A percentile compares a stretch with the other conserved stretches of the same genome.
Conservation (phyloP, 1,284 basidiomycete species). For the Takashimella koratensis region DNA sequence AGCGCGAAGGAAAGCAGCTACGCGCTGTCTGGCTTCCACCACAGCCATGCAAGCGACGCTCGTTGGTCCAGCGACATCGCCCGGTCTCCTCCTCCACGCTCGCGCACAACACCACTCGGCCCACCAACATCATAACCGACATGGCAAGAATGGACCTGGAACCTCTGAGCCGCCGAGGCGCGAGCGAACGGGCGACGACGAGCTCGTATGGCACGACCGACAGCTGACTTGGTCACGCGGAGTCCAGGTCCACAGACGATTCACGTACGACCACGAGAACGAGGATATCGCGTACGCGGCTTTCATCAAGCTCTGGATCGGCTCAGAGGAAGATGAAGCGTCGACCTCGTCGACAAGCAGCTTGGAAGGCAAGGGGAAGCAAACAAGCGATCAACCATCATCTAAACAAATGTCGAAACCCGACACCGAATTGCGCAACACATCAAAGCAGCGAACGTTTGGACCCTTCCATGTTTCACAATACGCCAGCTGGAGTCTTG, state of each 20-base stretch:
- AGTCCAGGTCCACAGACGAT: slow-evolving; percentile 66
- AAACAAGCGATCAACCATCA: no score
- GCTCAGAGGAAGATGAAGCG: no score
- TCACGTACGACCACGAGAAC: slow-evolving; percentile 66
- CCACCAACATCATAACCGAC: not conserved
- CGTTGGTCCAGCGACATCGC: slow-evolving; percentile 27
- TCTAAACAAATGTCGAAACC: no score
- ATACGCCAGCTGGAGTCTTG: slow-evolving; percentile 27
- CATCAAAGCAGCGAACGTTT: slow-evolving; percentile 41
- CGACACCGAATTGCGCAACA: no score
- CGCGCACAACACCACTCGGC: not conserved
- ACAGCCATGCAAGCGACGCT: slow-evolving; percentile 23
- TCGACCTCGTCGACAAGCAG: slow-evolving; percentile 1
- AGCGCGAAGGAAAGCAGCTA: no score
- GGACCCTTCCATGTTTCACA: slow-evolving; percentile 45
- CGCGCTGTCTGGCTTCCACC: no score
- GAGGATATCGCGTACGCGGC: slow-evolving; percentile 72
- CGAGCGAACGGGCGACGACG: slow-evolving; percentile 44
- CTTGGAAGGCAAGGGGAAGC: slow-evolving; percentile 19
- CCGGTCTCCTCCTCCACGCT: slow-evolving; percentile 23
- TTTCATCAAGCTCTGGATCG: slow-evolving; percentile 60
- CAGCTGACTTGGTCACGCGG: slow-evolving; percentile 67
- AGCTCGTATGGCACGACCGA: slow-evolving; percentile 66
- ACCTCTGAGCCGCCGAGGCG: not conserved
- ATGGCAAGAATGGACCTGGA: not conserved